phyloP scores from a whole-genome alignment of 345 rosid genomes.

The Syzygium grande region DNA sequence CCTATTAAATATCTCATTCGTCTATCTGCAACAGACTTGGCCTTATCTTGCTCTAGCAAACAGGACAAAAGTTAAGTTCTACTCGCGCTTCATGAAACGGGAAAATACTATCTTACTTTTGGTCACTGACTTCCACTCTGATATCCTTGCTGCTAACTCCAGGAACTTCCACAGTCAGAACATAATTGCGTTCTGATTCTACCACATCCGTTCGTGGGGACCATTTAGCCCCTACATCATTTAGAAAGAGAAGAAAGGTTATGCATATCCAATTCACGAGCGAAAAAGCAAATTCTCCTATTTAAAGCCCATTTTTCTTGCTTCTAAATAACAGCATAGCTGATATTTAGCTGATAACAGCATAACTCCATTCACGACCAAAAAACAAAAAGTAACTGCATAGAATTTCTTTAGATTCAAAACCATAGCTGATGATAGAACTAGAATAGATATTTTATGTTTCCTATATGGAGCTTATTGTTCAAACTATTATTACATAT shows the following conservation, averaged over 20 bases:
- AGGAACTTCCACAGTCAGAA: constrained; percentile 61
- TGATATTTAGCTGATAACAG: no score
- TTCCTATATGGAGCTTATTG: background rate
- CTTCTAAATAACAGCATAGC: background rate
- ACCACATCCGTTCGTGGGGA: constrained; percentile 58
- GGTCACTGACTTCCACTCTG: constrained; percentile 64
- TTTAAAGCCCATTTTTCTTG: background rate
- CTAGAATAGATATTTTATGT: no score
- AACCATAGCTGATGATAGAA: no score
- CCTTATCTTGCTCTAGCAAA: background rate
- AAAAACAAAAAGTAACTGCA: background rate
- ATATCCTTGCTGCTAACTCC: constrained; percentile 55
- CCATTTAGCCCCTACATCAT: constrained; percentile 41
- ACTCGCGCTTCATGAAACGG: background rate
- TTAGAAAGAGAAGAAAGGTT: background rate
- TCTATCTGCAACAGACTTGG: background rate
- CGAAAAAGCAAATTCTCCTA: background rate
- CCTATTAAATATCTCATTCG: background rate
- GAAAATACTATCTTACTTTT: constrained; percentile 21
- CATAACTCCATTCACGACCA: no score
- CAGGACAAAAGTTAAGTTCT: background rate
- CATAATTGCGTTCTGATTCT: constrained; percentile 37
- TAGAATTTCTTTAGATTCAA: no score
- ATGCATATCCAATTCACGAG: background rate
- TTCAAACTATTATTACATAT: background rate